Conservation (phyloP, 2,329 filamentous ascomycete genomes). For the Aspergillus ochraceoroseus region DNA sequence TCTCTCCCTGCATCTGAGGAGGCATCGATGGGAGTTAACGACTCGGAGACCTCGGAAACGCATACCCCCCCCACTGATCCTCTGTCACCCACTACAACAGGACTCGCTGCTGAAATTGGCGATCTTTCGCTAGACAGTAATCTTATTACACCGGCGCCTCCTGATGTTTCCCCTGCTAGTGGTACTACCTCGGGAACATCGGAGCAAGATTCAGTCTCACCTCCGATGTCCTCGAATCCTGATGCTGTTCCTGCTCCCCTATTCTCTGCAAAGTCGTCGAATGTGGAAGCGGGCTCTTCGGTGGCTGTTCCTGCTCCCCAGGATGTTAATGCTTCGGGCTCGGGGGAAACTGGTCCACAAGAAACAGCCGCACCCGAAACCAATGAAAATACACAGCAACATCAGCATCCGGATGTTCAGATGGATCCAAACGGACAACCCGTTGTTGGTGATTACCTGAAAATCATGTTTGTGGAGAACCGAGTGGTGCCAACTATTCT, state of each 20-base stretch:
- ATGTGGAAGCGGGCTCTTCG: slow-evolving; percentile 21
- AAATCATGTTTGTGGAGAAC: slow-evolving; percentile 94
- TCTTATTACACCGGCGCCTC: slow-evolving; percentile 8
- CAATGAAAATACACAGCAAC: slow-evolving; percentile 25
- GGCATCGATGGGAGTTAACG: slow-evolving; percentile 1
- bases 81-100: slow-evolving; percentile 49
- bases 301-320: slow-evolving; percentile 21
- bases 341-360: slow-evolving; percentile 19
- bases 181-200: background rate
- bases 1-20: background rate
- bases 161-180: background rate
- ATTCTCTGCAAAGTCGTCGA: slow-evolving; percentile 48
- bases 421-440: slow-evolving; percentile 60
- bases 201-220: slow-evolving; percentile 15
- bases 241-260: slow-evolving; percentile 67
- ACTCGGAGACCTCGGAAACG: background rate
- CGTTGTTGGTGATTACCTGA: slow-evolving; percentile 89
- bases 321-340: slow-evolving; percentile 15
- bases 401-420: slow-evolving; percentile 46
- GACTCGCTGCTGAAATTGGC: slow-evolving; percentile 52
- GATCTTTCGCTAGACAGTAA: slow-evolving; percentile 40
- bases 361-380: slow-evolving; percentile 19
- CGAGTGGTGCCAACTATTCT: slow-evolving; percentile 92
- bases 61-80: slow-evolving; percentile 30
- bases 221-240: slow-evolving; percentile 50